A percentile compares a stretch with the other conserved stretches of the same genome.
Evolutionary conservation across 2,329 filamentous ascomycete species (phyloP).

Genomic region (Diaporthe batatas): DNA sequence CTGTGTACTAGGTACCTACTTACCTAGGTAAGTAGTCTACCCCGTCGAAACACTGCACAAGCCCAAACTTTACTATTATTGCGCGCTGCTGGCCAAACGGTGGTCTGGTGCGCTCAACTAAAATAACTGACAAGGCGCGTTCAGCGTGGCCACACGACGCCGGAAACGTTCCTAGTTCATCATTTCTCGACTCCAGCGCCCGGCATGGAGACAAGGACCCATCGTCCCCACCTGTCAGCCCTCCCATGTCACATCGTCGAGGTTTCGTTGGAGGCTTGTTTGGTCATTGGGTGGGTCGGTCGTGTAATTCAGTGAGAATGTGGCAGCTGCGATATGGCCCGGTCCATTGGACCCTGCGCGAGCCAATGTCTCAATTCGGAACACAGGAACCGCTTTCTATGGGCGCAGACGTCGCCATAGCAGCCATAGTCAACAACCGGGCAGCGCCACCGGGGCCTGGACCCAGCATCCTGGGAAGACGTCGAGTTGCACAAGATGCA

Average conservation of each 20-base stretch:
- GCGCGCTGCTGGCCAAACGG: not conserved
- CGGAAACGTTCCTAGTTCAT: constrained; percentile 13
- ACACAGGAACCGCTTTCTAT: not conserved
- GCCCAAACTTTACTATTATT: not conserved
- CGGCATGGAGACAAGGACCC: constrained; percentile 6
- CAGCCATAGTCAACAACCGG: not conserved
- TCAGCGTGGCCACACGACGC: constrained; percentile 1
- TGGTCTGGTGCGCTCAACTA: not conserved
- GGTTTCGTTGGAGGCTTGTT: constrained; percentile 18
- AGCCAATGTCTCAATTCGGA: constrained; percentile 20
- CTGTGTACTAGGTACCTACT: too few relatives aligned
- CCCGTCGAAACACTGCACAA: not conserved
- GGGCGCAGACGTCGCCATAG: not conserved
- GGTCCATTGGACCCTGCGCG: constrained; percentile 4
- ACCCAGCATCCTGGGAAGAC: not conserved
- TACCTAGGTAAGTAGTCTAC: too few relatives aligned
- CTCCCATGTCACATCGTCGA: constrained; percentile 18
- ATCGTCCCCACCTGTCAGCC: constrained; percentile 12
- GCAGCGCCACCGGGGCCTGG: constrained; percentile 10
- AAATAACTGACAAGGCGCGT: too few relatives aligned
- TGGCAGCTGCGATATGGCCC: not conserved
- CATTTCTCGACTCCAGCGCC: constrained; percentile 4
- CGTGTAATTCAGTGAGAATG: not conserved
- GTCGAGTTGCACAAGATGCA: constrained; percentile 27
- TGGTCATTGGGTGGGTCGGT: constrained; percentile 23